Evolutionary conservation across 768 basidiomycete species (phyloP).

Genomic region (Tylopilus vinaceipallidus): DNA sequence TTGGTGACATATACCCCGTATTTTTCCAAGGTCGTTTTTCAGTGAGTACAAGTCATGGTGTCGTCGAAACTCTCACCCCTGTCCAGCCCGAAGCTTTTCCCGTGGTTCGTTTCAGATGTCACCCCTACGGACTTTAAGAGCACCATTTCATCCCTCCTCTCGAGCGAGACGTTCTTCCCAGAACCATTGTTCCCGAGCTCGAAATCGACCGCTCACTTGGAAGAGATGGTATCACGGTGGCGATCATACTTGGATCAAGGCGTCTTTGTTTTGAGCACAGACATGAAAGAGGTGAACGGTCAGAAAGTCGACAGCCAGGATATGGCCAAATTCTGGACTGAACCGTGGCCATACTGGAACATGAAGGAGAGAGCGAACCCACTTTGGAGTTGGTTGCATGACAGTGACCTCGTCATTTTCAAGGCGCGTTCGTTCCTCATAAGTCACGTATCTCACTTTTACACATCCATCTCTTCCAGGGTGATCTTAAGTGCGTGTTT

Average conservation of each 20-base stretch:
- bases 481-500: constrained; percentile 80
- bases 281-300: constrained; percentile 27
- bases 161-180: constrained; percentile 53
- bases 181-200: constrained; percentile 23
- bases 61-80: constrained; percentile 9
- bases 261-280: constrained; percentile 61
- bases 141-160: constrained; percentile 56
- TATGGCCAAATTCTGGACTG: constrained; percentile 65
- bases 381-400: constrained; percentile 49
- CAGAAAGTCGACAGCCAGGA: constrained; percentile 25
- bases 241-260: constrained; percentile 64
- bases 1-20: constrained; percentile 86
- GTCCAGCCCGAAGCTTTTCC: constrained; percentile 83
- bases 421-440: constrained; percentile 48
- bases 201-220: constrained; percentile 42
- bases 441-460: not conserved
- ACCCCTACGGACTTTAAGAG: constrained; percentile 79
- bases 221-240: constrained; percentile 70
- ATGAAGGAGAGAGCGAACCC: constrained; percentile 52
- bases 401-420: constrained; percentile 74
- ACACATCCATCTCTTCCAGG: constrained; percentile 45
- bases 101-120: constrained; percentile 97
- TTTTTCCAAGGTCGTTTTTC: constrained; percentile 81
- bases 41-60: constrained; percentile 50
- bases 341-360: constrained; percentile 74